phyloP scores from a whole-genome alignment of 495 filamentous ascomycete genomes.

The Penicillium pulvis region DNA sequence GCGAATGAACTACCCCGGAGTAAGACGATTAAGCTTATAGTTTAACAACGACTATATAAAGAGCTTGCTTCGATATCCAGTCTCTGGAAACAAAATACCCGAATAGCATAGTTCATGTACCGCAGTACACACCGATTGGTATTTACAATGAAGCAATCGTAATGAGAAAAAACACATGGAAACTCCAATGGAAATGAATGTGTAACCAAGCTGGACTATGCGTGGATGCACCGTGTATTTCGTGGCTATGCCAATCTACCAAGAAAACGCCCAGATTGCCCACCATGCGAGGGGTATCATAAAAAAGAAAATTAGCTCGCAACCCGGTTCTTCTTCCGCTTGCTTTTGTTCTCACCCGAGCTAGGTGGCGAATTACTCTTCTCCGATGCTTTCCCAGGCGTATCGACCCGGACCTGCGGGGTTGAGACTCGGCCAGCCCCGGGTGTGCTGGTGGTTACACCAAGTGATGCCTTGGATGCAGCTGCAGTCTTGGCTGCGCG shows the following conservation, averaged over 20 bases:
- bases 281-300: slow-evolving; percentile 30
- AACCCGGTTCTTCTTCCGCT: slow-evolving; percentile 39
- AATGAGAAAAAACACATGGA: too few species aligned
- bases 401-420: slow-evolving; percentile 44
- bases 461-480: slow-evolving; percentile 18
- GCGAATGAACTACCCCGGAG: too few species aligned
- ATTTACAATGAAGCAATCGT: too few species aligned
- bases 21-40: too few species aligned
- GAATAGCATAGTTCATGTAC: too few species aligned
- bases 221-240: too few species aligned
- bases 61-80: too few species aligned
- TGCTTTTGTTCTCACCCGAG: slow-evolving; percentile 36
- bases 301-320: slow-evolving; percentile 29
- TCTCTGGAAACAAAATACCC: too few species aligned
- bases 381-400: slow-evolving; percentile 38
- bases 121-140: too few species aligned
- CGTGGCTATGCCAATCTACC: background rate
- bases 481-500: slow-evolving; percentile 17
- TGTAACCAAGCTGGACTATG: too few species aligned
- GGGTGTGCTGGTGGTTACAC: slow-evolving; percentile 14
- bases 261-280: slow-evolving; percentile 3
- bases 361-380: slow-evolving; percentile 31
- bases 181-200: too few species aligned
- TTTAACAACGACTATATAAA: too few species aligned
- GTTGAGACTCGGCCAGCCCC: slow-evolving; percentile 29